Base-by-base conservation (phyloP, 2,329 filamentous ascomycete species). In the Xylaria sp. region DNA sequence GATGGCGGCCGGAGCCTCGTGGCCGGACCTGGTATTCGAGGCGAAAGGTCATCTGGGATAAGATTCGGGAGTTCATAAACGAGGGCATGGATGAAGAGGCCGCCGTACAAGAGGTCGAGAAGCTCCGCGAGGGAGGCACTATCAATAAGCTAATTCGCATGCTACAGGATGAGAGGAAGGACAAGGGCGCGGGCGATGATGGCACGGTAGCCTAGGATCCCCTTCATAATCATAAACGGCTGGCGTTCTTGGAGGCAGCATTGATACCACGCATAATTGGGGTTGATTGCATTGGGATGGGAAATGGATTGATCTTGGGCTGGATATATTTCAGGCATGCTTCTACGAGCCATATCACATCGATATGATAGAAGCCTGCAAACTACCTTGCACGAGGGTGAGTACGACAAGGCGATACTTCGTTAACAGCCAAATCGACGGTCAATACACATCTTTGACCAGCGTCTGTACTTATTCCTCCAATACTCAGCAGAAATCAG, bases 41-140 rank as follows among this genome's bases (percentile, higher is more conserved):
- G 54, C 76, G 79, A 59, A 81, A 81, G 72, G 78, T 80, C n/a
- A 79, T 81, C 50, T 79, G 78, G 77, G 79, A 81, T 63, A 81
- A 80, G 69, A 79, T 81, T 48, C 80, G 78, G 66, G 79, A 80
- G 54, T 77, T 76, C 65, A 78, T 81, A 47, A 71, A 72, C 32
- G 79, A 80, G 53, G 79, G 79, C 4, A 75, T 80, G 71, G 75
- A 75, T 48, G 79, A 81, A 69, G 74, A 79, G 5, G 74, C 75
- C 16, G 78, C 79, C 3, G 78, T 81, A 13, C 71, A 69, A 60
- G 78, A 80, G 66, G 78, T 81, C 0, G 79, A 81, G 70, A 77
- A 74, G 57, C 74, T 81, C 58, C 79, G 79, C 29, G 76, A 78
- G 29, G 78, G 78, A 0, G 76, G 79, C 6, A 80, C 77, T 23